Evolutionary conservation across 2,329 filamentous ascomycete species (phyloP).

Genomic region (Alternaria angustiovoidea): DNA sequence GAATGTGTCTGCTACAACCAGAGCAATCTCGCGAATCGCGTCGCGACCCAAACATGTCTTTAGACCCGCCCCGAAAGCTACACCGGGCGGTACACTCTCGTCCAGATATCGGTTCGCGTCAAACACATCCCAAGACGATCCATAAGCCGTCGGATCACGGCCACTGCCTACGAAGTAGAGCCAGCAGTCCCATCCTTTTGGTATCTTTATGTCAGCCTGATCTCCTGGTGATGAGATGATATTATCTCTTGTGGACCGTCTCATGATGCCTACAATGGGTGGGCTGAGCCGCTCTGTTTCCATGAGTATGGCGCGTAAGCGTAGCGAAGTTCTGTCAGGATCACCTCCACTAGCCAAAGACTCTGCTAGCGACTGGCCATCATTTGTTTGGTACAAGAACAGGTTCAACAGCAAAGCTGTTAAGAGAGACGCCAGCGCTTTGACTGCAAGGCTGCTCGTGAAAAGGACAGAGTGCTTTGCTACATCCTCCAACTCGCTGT

Average conservation of each 20-base stretch:
- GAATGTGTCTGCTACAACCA: not conserved
- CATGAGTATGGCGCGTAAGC: not conserved
- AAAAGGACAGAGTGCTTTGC: slow-evolving; percentile 4
- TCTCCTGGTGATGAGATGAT: not conserved
- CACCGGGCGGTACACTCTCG: not conserved
- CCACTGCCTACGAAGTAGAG: slow-evolving; percentile 1
- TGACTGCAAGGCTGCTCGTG: not conserved
- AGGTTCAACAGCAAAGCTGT: not conserved
- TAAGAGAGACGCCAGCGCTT: slow-evolving; percentile 2
- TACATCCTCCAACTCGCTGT: not conserved
- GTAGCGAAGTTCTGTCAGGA: not conserved
- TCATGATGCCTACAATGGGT: not conserved
- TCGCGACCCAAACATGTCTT: slow-evolving; percentile 2
- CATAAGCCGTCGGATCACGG: not conserved
- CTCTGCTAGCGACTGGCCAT: not conserved
- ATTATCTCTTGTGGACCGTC: not conserved
- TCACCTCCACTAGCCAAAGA: not conserved
- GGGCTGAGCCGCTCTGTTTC: slow-evolving; percentile 1
- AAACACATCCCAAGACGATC: not conserved
- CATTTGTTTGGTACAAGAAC: not conserved
- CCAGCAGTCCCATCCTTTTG: slow-evolving; percentile 3
- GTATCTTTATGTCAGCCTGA: not conserved
- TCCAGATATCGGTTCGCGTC: not conserved
- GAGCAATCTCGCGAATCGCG: not conserved
- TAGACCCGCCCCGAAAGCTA: not conserved